phyloP scores from a whole-genome alignment of 805 yeast genomes.

The Jamesozyma spencerorum region DNA sequence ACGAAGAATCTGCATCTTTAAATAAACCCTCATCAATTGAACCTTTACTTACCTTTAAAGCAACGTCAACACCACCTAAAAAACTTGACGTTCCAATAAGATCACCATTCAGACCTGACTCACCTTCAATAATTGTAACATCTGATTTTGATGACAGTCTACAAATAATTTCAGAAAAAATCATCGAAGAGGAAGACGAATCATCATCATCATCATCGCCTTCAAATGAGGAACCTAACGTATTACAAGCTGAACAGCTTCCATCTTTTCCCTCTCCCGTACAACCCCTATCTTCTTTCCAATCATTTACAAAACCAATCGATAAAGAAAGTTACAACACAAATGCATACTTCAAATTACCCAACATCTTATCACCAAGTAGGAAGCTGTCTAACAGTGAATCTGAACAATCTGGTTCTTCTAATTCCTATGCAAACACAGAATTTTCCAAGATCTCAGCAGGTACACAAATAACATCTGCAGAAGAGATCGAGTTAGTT shows the following conservation, averaged over 20 bases:
- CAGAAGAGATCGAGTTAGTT: not conserved
- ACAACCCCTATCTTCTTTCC: conserved; percentile 19
- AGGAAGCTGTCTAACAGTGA: conserved; percentile 22
- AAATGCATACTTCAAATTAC: not conserved
- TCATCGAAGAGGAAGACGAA: not conserved
- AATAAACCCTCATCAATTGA: too few relatives aligned
- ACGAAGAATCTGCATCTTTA: not conserved
- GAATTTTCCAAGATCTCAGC: conserved; percentile 20
- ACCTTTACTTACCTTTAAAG: too few relatives aligned
- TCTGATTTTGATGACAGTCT: conserved; percentile 6
- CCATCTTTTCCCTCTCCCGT: not conserved
- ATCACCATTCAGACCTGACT: conserved; percentile 16
- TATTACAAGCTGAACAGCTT: not conserved
- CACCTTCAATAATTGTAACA: conserved; percentile 1
- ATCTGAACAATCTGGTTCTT: conserved; percentile 13
- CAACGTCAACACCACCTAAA: conserved; percentile 15
- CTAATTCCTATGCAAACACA: conserved; percentile 14
- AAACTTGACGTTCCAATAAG: conserved; percentile 10
- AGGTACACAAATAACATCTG: conserved; percentile 13
- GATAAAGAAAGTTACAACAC: not conserved
- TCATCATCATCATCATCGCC: not conserved
- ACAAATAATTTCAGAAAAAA: conserved; percentile 8
- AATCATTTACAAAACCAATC: conserved; percentile 13
- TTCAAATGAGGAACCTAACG: not conserved
- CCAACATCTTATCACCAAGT: conserved; percentile 14